phyloP scores from a whole-genome alignment of 106 monocot species.

The Narthecium ossifragum region DNA sequence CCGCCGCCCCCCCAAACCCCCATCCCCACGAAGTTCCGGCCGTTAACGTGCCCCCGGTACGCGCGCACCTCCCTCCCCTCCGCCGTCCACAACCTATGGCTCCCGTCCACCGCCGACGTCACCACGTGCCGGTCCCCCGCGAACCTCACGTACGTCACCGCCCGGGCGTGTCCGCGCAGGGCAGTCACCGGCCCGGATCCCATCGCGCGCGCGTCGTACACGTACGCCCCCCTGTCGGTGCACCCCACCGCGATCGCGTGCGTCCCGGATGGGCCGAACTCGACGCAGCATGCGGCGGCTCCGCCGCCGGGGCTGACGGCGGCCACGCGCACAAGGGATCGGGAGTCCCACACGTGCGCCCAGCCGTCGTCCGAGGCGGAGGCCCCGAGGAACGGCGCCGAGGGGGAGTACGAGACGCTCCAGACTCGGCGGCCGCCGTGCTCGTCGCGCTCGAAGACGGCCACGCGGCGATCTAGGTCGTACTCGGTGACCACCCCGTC shows the following conservation, averaged over 20 bases:
- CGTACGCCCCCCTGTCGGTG: constrained; percentile 56
- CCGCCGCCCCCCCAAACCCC: constrained; percentile 46
- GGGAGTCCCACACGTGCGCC: constrained; percentile 64
- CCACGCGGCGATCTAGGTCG: constrained; percentile 43
- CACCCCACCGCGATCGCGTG: constrained; percentile 39
- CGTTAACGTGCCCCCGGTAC: constrained; percentile 56
- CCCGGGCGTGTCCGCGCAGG: constrained; percentile 39
- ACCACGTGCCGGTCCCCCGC: constrained; percentile 33
- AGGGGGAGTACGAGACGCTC: constrained; percentile 60
- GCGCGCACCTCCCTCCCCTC: constrained; percentile 31
- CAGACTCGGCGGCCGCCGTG: constrained; percentile 83
- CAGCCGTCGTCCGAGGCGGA: constrained; percentile 80
- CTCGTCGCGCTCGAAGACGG: constrained; percentile 80
- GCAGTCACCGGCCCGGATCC: constrained; percentile 22
- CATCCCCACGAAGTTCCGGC: constrained; percentile 76
- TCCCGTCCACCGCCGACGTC: constrained; percentile 67
- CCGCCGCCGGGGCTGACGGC: constrained; percentile 7
- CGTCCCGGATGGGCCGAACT: constrained; percentile 49
- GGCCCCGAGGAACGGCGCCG: constrained; percentile 25
- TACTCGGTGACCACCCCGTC: constrained; percentile 98
- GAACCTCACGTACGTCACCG: constrained; percentile 79
- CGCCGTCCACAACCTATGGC: constrained; percentile 53
- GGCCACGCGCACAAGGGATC: constrained; percentile 6
- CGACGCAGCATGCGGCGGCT: constrained; percentile 49
- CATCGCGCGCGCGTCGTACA: constrained; percentile 60